A percentile compares a stretch with the other conserved stretches of the same genome.
phyloP scores from a whole-genome alignment of 306 rosid genomes.

The Neltuma alba region DNA sequence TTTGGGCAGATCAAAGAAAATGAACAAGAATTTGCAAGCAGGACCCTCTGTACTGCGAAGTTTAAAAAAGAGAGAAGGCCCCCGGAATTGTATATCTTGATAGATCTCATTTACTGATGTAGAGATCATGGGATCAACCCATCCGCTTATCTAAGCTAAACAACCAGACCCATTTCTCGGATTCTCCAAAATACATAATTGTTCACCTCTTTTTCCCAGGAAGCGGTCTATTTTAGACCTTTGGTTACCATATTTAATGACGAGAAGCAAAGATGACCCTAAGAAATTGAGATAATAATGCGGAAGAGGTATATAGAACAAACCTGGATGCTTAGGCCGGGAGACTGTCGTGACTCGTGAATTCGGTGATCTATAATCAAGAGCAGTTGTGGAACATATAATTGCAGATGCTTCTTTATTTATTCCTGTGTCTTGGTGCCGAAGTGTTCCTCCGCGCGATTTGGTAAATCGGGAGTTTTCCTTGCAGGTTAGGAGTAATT shows the following conservation, averaged over 20 bases:
- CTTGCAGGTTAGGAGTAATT: too few species aligned
- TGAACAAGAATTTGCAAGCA: neutral
- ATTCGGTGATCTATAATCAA: constrained; percentile 35
- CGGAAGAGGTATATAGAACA: neutral
- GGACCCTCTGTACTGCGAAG: neutral
- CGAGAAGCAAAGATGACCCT: neutral
- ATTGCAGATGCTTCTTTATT: neutral
- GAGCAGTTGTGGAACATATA: constrained; percentile 1
- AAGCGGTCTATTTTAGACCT: neutral
- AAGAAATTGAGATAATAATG: neutral
- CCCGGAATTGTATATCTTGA: neutral
- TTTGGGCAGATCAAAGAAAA: neutral
- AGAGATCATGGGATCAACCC: neutral
- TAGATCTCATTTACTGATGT: neutral
- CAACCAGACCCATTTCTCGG: neutral
- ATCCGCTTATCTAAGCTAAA: neutral
- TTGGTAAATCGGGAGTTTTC: neutral
- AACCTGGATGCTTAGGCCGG: neutral
- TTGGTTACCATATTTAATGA: neutral
- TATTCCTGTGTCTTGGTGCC: neutral
- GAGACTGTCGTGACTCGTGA: constrained; percentile 28
- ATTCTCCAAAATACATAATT: neutral
- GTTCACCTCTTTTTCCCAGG: neutral
- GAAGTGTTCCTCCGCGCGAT: too few species aligned
- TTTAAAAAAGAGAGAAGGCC: neutral